These are phyloP conservation scores for Yarrowia bubula DNA, from an alignment of 805 yeast species.

Conservation along the genomic window DNA sequence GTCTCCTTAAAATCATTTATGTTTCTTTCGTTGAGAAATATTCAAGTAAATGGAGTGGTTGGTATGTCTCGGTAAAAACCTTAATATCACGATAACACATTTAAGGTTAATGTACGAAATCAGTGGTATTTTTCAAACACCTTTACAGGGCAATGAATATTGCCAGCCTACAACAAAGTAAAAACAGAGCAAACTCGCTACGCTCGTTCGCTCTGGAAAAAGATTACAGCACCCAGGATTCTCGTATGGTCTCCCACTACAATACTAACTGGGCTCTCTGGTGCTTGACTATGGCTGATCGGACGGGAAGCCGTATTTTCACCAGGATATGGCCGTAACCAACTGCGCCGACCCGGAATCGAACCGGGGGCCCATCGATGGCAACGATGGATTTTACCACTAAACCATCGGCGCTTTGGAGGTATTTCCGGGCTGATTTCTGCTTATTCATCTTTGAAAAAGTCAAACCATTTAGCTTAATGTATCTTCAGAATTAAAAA, in stretches of 20 bases:
- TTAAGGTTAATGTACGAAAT: too few relatives aligned
- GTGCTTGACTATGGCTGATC: slow-evolving; percentile 17
- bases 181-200: background rate
- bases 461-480: too few relatives aligned
- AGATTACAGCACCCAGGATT: slow-evolving; percentile 12
- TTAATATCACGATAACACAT: too few relatives aligned
- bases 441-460: background rate
- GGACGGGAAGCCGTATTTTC: slow-evolving; percentile 15
- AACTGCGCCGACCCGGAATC: slow-evolving; percentile 11
- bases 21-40: too few relatives aligned
- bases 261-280: slow-evolving; percentile 15
- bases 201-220: background rate
- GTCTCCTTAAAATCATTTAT: too few relatives aligned
- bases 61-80: too few relatives aligned
- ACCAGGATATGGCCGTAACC: slow-evolving; percentile 18
- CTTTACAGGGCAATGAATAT: background rate
- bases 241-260: slow-evolving; percentile 20
- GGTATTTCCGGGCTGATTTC: background rate
- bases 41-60: too few relatives aligned
- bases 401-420: slow-evolving; percentile 6
- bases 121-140: background rate
- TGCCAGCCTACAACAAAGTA: too few relatives aligned
- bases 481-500: too few relatives aligned
- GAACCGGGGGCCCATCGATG: slow-evolving; percentile 19
- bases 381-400: slow-evolving; percentile 17